Evolutionary conservation across 140 eudicot species (phyloP), one percentile per base, ranked within the genome.

Genomic region (Flaveria floridana): DNA sequence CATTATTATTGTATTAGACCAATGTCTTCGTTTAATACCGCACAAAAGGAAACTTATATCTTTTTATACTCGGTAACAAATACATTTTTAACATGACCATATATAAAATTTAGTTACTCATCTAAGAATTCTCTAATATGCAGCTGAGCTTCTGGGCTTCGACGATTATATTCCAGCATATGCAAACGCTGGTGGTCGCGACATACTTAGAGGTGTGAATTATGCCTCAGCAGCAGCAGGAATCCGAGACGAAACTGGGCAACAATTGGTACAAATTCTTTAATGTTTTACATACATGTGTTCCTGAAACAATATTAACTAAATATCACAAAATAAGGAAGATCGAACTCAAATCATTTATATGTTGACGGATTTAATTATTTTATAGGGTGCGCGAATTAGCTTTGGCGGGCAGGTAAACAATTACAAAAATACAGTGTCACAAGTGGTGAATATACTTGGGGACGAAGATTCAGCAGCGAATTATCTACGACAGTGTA

Each of bases 391-490:
- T 12, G 85, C 78, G 0, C 75, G 96, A 37, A 84, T 86, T n/a
- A 82, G 84, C 79, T 89, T 92, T 18, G 84, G 85, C 0, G 88
- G 95, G 52, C 98, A 92, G 79, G 84, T 92, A 56, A 80, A 80
- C 3, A 92, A 92, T 52, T 88, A 92, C 95, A 80, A 80, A 77
- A 83, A 71, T 80, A 89, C 96, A 1, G 95, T 89, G 25, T 75
- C 93, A 12, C 94, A 86, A 79, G 83, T 93, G 16, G 97, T 88
- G 63, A 76, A 85, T 41, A 80, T 93, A 59, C 84, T 90, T 0
- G 99, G 97, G 14, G 88, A 88, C 21, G 94, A 84, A 78, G 51
- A 82, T 74, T 71, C 86, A 2, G 97, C 97, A 1, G 86, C 96
- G 13, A 68, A 84, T 77, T 84, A 93, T 80, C 85, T 93, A 19